Percentiles rank a stretch among this genome's conserved stretches.
These are phyloP conservation scores for Rhizopogon hawkerae DNA, from an alignment of 1,284 basidiomycete genomes.

Conservation along the genomic window DNA sequence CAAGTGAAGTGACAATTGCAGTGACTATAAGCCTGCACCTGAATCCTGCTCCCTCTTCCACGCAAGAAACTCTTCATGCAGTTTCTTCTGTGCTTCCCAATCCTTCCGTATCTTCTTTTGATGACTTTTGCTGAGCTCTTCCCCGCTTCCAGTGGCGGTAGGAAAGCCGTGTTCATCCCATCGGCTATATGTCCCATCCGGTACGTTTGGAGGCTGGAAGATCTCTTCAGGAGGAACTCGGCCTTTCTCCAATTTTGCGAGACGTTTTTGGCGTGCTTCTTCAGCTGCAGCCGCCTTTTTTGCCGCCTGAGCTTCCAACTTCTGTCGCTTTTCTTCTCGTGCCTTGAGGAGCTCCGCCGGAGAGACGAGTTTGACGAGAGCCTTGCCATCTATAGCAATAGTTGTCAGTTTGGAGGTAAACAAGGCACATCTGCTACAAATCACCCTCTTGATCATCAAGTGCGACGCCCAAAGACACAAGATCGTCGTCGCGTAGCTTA, in stretches of 20 bases:
- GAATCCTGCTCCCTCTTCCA: conserved; percentile 40
- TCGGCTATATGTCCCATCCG: conserved; percentile 59
- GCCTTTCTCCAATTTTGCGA: conserved; percentile 83
- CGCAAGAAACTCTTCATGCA: conserved; percentile 68
- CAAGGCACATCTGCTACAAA: background rate
- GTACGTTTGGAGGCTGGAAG: conserved; percentile 78
- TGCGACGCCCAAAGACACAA: conserved; percentile 90
- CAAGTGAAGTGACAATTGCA: background rate
- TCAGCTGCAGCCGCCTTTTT: conserved; percentile 73
- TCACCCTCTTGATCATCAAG: conserved; percentile 93
- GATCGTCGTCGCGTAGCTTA: conserved; percentile 81
- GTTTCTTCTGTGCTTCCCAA: conserved; percentile 67
- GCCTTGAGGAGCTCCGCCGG: conserved; percentile 76
- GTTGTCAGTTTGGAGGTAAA: background rate
- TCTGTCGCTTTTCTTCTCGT: conserved; percentile 84
- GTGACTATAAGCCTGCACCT: background rate
- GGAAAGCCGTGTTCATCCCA: conserved; percentile 88
- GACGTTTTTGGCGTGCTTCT: conserved; percentile 68
- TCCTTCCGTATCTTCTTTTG: conserved; percentile 80
- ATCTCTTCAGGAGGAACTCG: conserved; percentile 67
- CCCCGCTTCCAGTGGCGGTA: conserved; percentile 74
- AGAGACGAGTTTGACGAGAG: conserved; percentile 88
- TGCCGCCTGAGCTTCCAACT: conserved; percentile 67
- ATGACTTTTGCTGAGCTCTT: conserved; percentile 78
- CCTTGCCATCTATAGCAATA: conserved; percentile 67